These are phyloP conservation scores for Lactarius hengduanensis DNA, from an alignment of 768 basidiomycete genomes.

Conservation along the genomic window DNA sequence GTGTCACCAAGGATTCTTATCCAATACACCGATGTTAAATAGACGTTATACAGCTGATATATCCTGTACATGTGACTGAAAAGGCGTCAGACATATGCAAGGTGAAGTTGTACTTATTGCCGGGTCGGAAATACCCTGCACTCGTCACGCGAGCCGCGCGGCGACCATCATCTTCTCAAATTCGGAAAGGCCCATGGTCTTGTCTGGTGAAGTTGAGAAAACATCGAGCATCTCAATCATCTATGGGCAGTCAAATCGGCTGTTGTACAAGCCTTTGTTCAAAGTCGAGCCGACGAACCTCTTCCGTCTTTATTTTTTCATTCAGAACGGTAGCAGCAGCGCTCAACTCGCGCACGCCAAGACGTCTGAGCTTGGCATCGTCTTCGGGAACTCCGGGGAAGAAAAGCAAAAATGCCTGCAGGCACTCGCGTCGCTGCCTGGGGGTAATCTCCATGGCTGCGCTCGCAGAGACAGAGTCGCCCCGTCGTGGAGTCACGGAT, in stretches of 20 bases:
- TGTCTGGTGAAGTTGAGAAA: constrained; percentile 70
- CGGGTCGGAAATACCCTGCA: background rate
- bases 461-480: constrained; percentile 1
- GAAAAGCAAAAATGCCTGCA: constrained; percentile 67
- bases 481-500: constrained; percentile 3
- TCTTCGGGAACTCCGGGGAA: constrained; percentile 55
- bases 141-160: constrained; percentile 49
- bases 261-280: background rate
- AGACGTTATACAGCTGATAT: background rate
- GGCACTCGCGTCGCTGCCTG: constrained; percentile 53
- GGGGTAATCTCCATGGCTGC: constrained; percentile 39
- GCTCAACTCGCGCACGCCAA: constrained; percentile 67
- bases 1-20: background rate
- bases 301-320: constrained; percentile 71
- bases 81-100: background rate
- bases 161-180: constrained; percentile 75
- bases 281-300: constrained; percentile 43
- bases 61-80: background rate
- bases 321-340: constrained; percentile 60
- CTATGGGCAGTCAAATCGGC: constrained; percentile 38
- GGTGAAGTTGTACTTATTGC: background rate
- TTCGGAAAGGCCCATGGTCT: constrained; percentile 63
- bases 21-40: background rate
- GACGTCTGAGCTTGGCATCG: constrained; percentile 50
- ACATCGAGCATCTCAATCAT: constrained; percentile 77